Evolutionary conservation across 768 basidiomycete species (phyloP).

Genomic region (Goffeauzyma gilvescens): DNA sequence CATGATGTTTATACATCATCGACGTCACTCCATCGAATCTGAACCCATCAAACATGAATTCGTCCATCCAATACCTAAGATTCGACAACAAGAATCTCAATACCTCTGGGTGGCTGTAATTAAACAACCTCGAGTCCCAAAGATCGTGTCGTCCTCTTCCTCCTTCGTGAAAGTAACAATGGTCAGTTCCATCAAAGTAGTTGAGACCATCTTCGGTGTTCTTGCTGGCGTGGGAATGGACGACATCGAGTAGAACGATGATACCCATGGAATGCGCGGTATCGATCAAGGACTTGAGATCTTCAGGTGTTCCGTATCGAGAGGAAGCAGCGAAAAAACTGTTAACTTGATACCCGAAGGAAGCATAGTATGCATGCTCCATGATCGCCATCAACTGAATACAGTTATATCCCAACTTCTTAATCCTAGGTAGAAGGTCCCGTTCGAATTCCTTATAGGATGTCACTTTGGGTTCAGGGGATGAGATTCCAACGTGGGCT

Average conservation of each 20-base stretch:
- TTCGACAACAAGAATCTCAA: conserved; percentile 87
- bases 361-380: conserved; percentile 97
- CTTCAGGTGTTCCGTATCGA: conserved; percentile 82
- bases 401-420: conserved; percentile 78
- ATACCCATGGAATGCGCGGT: conserved; percentile 84
- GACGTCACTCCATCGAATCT: conserved; percentile 96
- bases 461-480: conserved; percentile 66
- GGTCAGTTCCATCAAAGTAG: conserved; percentile 89
- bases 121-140: conserved; percentile 85
- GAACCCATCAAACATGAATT: conserved; percentile 92
- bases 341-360: conserved; percentile 95
- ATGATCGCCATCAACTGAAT: conserved; percentile 98
- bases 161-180: conserved; percentile 92
- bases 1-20: conserved; percentile 98
- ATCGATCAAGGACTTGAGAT: conserved; percentile 85
- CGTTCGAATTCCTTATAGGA: conserved; percentile 89
- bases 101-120: conserved; percentile 88
- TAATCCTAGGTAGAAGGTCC: conserved; percentile 68
- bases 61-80: conserved; percentile 83
- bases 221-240: conserved; percentile 96
- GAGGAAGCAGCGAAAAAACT: conserved; percentile 93
- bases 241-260: conserved; percentile 82
- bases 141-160: conserved; percentile 76
- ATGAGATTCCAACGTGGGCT: conserved; percentile 89
- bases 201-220: conserved; percentile 92